Evolutionary conservation across 176 grass and related monocot genomes (phyloP), one percentile per base, ranked within the genome.

Genomic region (Phyllostachys edulis): DNA sequence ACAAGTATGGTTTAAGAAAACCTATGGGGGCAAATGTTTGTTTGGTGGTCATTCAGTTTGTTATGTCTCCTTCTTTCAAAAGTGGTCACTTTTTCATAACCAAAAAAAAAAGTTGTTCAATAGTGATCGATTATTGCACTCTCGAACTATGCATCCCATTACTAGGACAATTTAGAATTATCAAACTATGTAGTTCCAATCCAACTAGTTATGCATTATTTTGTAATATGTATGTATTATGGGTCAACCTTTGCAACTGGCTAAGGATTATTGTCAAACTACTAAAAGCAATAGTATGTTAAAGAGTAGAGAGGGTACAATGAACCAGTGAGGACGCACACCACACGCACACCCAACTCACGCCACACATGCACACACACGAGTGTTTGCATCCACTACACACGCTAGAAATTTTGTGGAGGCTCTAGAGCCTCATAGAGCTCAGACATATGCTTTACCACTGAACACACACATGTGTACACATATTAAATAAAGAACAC

Each of bases 41-140:
- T 73, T 87, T 49, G 84, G 80, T 90, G 34, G 80, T 80, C 89
- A 79, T 84, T 87, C 75, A 69, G 89, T 90, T 79, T 90, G 73
- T 87, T 84, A 68, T 87, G 89, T 90, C 89, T 63, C 84, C 84
- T 79, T 73, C 84, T 78, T 79, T 75, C 68, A 83, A 87, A 90
- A 84, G 84, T 0, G 9, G 11, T 0, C 4, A 42, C 76, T 59
- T 85, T 81, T 73, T 38, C 23, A 18, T 5, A 37, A 83, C 17
- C n/a, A n/a, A 9, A 37, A 26, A 44, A 42, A 42, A 34, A 26
- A 80, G 54, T 29, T 77, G 39, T 79, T 67, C 62, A n/a, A 23
- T 67, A 55, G 49, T 10, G 11, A 90, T 86, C 46, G 72, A 82
- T 80, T 74, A 88, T 79, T 64, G 76, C 44, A 15, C 47, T 49